A percentile compares a stretch with the other conserved stretches of the same genome.
Conservation (phyloP, 441 rosid genomes). For the Erysimum pusillum region DNA sequence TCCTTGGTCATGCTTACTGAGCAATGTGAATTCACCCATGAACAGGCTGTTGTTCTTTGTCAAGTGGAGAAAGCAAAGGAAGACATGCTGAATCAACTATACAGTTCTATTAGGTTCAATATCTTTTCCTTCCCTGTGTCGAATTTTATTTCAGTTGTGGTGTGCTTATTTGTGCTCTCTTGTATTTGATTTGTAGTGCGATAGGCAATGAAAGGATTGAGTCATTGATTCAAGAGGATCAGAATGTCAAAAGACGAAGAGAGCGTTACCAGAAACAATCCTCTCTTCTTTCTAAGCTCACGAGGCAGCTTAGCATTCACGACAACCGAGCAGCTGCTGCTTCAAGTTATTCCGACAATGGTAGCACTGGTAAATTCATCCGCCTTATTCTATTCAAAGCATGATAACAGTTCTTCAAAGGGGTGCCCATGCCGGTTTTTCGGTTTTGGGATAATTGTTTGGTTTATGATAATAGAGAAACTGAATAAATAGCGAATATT, state of each 20-base stretch:
- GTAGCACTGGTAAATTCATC: slow-evolving; percentile 61
- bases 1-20: slow-evolving; percentile 19
- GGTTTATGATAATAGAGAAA: not conserved
- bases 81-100: slow-evolving; percentile 97
- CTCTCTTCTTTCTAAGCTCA: slow-evolving; percentile 81
- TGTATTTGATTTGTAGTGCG: slow-evolving; percentile 58
- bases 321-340: slow-evolving; percentile 97
- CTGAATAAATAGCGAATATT: not conserved
- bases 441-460: not conserved
- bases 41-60: slow-evolving; percentile 99
- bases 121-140: slow-evolving; percentile 7
- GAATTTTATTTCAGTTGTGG: slow-evolving; percentile 10
- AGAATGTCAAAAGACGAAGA: slow-evolving; percentile 80
- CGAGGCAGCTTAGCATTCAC: slow-evolving; percentile 85
- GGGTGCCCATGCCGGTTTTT: not conserved
- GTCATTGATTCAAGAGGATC: slow-evolving; percentile 91
- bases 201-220: slow-evolving; percentile 85
- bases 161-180: slow-evolving; percentile 35
- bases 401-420: not conserved
- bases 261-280: slow-evolving; percentile 91
- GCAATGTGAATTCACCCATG: slow-evolving; percentile 55
- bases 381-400: not conserved
- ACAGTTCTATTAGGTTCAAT: slow-evolving; percentile 89
- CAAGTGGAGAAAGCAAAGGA: slow-evolving; percentile 99
- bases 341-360: slow-evolving; percentile 74